These are phyloP conservation scores for Basidiobolus meristosporus DNA, from an alignment of 371 early-diverging fungal genomes.

Conservation along the genomic window DNA sequence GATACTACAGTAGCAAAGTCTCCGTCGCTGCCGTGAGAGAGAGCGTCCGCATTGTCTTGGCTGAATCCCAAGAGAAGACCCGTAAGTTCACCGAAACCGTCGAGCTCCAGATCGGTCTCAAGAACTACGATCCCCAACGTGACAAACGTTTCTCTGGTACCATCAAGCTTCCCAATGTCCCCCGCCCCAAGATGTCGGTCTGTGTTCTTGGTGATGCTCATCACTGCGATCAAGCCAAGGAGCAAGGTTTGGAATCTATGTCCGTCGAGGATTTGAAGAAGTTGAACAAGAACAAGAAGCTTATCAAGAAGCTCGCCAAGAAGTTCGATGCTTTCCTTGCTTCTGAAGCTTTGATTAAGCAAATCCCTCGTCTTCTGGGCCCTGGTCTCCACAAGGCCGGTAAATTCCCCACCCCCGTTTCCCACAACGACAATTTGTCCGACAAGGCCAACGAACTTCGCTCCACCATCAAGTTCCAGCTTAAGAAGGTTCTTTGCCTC, in stretches of 20 bases:
- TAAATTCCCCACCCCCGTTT: too few relatives aligned
- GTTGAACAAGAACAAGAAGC: conserved; percentile 98
- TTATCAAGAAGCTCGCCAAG: too few relatives aligned
- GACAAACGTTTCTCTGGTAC: conserved; percentile 98
- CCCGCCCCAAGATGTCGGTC: conserved; percentile 83
- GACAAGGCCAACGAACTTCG: too few relatives aligned
- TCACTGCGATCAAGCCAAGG: conserved; percentile 90
- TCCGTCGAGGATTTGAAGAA: conserved; percentile 97
- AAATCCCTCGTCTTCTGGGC: too few relatives aligned
- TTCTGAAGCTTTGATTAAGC: too few relatives aligned
- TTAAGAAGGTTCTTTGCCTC: too few relatives aligned
- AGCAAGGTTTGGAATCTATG: conserved; percentile 78
- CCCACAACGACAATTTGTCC: too few relatives aligned
- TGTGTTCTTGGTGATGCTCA: conserved; percentile 94
- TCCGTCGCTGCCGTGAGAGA: conserved; percentile 77
- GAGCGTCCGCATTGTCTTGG: conserved; percentile 40
- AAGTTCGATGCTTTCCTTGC: too few relatives aligned
- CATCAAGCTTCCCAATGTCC: conserved; percentile 84
- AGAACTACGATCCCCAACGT: too few relatives aligned
- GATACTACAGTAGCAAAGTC: conserved; percentile 76
- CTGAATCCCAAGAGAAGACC: conserved; percentile 66
- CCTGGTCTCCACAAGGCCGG: too few relatives aligned
- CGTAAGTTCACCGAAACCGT: conserved; percentile 92
- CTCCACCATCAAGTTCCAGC: too few relatives aligned
- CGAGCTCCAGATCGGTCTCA: conserved; percentile 96